Evolutionary conservation across 2,329 filamentous ascomycete genomes (phyloP), one percentile per base, ranked within the genome.

Genomic region (Fusarium fujikuroi): DNA sequence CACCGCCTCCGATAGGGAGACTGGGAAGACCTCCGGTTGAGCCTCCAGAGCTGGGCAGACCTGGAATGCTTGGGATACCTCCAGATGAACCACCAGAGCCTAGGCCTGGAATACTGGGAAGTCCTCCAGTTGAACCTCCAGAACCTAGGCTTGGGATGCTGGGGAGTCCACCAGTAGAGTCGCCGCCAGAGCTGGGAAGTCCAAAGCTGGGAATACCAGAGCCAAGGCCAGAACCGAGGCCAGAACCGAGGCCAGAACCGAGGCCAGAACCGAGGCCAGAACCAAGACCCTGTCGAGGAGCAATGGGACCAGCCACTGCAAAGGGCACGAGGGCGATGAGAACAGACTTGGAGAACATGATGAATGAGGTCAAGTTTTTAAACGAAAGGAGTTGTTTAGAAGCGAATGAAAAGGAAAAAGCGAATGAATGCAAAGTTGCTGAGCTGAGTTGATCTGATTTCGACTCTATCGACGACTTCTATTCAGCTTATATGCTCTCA

Each of bases 241-340:
- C 39, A 12, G 50, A 54, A 18, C 63, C 61, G 8, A 50, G n/a
- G 7, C 47, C 49, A 49, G 65, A 60, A 15, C 53, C 64, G 21
- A 47, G 36, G 28, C 62, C 61, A 16, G 59, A 65, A 9, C 42
- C 60, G 19, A 60, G 28, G 46, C 60, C 39, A 12, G 50, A 54
- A 18, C 63, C 61, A 10, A 50, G n/a, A 9, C 47, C 49, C 50
- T 67, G 70, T 44, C 73, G 67, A 42, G 28, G 53, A 32, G 62
- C 65, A 44, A 77, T 63, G 65, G 76, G 76, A 44, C 73, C 66
- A 43, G 76, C 76, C 63, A 73, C 58, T 43, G 65, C 76, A 32
- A 78, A 62, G 32, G 76, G 72, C 56, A 70, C 62, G 8, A 78
- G 71, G 58, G 71, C 66, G 50, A 78, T 42, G 58, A 78, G 67